These are phyloP conservation scores for Sordariomycetes sp. DNA, from an alignment of 2,329 filamentous ascomycete genomes.

Conservation along the genomic window DNA sequence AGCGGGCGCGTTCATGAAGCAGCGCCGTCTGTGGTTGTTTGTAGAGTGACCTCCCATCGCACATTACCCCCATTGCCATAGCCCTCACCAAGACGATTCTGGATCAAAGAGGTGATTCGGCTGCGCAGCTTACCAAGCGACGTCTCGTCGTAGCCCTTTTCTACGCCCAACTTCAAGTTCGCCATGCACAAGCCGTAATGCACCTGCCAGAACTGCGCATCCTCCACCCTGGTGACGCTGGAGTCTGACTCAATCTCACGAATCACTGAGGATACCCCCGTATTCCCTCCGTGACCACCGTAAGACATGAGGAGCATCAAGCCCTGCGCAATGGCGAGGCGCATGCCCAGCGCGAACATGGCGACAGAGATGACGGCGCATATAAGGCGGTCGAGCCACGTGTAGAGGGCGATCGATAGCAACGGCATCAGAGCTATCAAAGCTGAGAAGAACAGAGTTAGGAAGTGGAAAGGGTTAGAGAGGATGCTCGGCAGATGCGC, in stretches of 20 bases:
- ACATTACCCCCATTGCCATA: constrained; percentile 73
- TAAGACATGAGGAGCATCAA: constrained; percentile 97
- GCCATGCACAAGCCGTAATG: constrained; percentile 97
- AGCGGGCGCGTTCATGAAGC: neutral
- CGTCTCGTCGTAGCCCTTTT: constrained; percentile 56
- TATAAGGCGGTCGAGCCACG: constrained; percentile 74
- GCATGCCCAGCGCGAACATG: constrained; percentile 82
- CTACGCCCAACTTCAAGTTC: constrained; percentile 72
- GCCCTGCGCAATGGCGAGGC: constrained; percentile 77
- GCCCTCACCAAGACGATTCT: constrained; percentile 77
- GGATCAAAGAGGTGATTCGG: constrained; percentile 68
- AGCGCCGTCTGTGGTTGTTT: constrained; percentile 47
- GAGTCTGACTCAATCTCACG: constrained; percentile 77
- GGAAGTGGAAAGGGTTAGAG: constrained; percentile 89
- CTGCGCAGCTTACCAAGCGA: constrained; percentile 65
- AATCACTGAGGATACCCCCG: constrained; percentile 62
- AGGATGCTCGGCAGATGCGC: constrained; percentile 76
- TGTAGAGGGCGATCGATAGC: constrained; percentile 70
- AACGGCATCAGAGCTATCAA: constrained; percentile 75
- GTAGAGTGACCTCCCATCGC: constrained; percentile 88
- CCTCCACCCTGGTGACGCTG: constrained; percentile 67
- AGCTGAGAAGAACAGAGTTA: constrained; percentile 79
- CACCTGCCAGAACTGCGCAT: constrained; percentile 96
- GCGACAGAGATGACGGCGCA: constrained; percentile 73
- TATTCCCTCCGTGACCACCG: constrained; percentile 24